A percentile compares a stretch with the other conserved stretches of the same genome.
Evolutionary conservation across 2,329 filamentous ascomycete genomes (phyloP).

Genomic region (Curvularia eragrostidis): DNA sequence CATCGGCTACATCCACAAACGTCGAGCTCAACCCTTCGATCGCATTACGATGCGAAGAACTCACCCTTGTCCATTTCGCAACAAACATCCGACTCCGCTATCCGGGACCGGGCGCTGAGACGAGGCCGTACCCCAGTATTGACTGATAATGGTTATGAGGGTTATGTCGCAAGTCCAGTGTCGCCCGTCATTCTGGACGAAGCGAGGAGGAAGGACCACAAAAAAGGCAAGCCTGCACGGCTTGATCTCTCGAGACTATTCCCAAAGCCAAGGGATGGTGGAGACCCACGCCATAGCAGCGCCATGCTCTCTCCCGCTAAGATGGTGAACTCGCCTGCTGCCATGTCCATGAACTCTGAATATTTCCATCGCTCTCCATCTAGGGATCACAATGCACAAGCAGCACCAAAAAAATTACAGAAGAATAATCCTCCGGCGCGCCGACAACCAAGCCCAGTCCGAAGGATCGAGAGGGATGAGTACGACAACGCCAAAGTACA

Average conservation of each 20-base stretch:
- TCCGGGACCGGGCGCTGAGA: slow-evolving; percentile 52
- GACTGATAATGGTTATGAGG: slow-evolving; percentile 19
- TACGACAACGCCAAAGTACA: slow-evolving; percentile 57
- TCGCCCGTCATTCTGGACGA: slow-evolving; percentile 31
- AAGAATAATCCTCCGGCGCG: slow-evolving; percentile 30
- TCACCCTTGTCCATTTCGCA: slow-evolving; percentile 53
- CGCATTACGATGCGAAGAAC: slow-evolving; percentile 53
- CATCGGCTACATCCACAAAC: slow-evolving; percentile 39
- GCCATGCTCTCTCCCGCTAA: slow-evolving; percentile 49
- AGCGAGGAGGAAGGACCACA: slow-evolving; percentile 28
- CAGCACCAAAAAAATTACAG: slow-evolving; percentile 24
- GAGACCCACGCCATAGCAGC: slow-evolving; percentile 21
- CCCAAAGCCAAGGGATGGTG: slow-evolving; percentile 43
- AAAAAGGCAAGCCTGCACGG: slow-evolving; percentile 46
- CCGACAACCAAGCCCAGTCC: slow-evolving; percentile 31
- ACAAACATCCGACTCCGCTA: slow-evolving; percentile 54
- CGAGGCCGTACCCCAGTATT: slow-evolving; percentile 47
- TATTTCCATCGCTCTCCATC: slow-evolving; percentile 45
- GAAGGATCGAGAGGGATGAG: slow-evolving; percentile 45
- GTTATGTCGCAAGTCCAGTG: slow-evolving; percentile 27
- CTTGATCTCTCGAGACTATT: slow-evolving; percentile 55
- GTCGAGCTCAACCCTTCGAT: slow-evolving; percentile 52
- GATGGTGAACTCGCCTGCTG: slow-evolving; percentile 50
- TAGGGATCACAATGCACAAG: slow-evolving; percentile 39
- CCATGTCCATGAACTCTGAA: slow-evolving; percentile 49